These are phyloP conservation scores for Onygenales sp. DNA, from an alignment of 2,329 filamentous ascomycete genomes.

Conservation along the genomic window DNA sequence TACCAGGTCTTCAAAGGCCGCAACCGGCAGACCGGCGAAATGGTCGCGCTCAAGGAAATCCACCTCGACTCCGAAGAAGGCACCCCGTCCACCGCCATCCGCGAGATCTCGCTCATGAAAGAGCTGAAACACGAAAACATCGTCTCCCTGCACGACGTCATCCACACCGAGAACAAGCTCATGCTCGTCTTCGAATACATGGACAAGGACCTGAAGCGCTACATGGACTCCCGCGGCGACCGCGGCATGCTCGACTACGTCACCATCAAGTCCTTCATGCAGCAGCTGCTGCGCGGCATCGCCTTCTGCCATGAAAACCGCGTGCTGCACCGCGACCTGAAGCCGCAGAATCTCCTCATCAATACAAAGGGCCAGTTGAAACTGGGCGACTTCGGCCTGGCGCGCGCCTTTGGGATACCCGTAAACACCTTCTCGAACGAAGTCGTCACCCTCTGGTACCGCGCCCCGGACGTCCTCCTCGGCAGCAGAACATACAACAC, in stretches of 20 bases:
- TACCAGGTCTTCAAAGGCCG: conserved; percentile 91
- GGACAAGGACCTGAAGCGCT: conserved; percentile 97
- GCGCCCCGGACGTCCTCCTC: conserved; percentile 87
- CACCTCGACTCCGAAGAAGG: conserved; percentile 98
- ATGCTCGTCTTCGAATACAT: conserved; percentile 99
- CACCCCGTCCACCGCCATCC: conserved; percentile 91
- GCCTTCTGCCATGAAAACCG: conserved; percentile 97
- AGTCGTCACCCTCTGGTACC: conserved; percentile 96
- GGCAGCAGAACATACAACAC: conserved; percentile 96
- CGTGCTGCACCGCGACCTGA: conserved; percentile 88
- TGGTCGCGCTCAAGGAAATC: conserved; percentile 96
- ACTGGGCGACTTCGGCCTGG: conserved; percentile 88
- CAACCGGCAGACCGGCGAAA: conserved; percentile 91
- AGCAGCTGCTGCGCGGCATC: conserved; percentile 88
- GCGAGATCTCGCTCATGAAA: conserved; percentile 98
- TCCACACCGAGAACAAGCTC: conserved; percentile 98
- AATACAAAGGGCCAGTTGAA: conserved; percentile 86
- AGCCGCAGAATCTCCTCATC: conserved; percentile 93
- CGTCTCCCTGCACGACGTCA: conserved; percentile 93
- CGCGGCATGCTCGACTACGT: conserved; percentile 77
- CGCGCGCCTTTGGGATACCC: conserved; percentile 88
- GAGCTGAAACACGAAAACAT: conserved; percentile 99
- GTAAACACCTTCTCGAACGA: conserved; percentile 98
- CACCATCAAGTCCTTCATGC: conserved; percentile 99
- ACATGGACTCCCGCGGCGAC: conserved; percentile 92